A percentile compares a stretch with the other conserved stretches of the same genome.
Conservation (phyloP, 2,329 filamentous ascomycete species). For the Fusarium penzigii region DNA sequence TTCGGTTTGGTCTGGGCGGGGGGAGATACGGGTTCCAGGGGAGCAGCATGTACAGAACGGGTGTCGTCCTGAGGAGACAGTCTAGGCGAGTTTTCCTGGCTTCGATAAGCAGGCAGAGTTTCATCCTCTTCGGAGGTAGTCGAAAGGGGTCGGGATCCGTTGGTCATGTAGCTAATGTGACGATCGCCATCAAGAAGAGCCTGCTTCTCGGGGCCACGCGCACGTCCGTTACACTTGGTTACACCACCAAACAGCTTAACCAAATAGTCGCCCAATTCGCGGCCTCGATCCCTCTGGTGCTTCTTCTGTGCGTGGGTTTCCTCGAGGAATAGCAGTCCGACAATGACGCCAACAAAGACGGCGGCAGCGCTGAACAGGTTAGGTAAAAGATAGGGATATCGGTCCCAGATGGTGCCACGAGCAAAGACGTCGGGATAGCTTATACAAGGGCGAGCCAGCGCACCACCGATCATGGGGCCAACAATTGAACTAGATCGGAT, state of each 20-base stretch:
- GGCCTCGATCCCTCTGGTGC: constrained; percentile 70
- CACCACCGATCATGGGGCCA: constrained; percentile 87
- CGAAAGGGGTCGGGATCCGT: constrained; percentile 7
- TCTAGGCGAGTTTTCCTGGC: constrained; percentile 56
- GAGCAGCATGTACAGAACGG: constrained; percentile 11
- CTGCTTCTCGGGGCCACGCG: constrained; percentile 55
- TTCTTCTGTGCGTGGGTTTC: constrained; percentile 90
- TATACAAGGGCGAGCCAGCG: constrained; percentile 81
- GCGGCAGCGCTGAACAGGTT: constrained; percentile 88
- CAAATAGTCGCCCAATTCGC: constrained; percentile 76
- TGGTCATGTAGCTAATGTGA: constrained; percentile 60
- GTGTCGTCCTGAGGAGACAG: constrained; percentile 37
- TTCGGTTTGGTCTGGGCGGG: constrained; percentile 35
- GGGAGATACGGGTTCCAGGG: constrained; percentile 14
- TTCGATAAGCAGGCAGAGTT: constrained; percentile 68
- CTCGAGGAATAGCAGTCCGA: constrained; percentile 86
- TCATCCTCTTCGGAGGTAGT: constrained; percentile 46
- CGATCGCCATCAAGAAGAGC: constrained; percentile 64
- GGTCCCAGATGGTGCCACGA: constrained; percentile 76
- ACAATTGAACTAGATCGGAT: constrained; percentile 71
- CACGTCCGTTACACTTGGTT: constrained; percentile 35
- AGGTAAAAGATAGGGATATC: constrained; percentile 85
- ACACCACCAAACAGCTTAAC: constrained; percentile 42
- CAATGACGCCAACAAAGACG: constrained; percentile 71
- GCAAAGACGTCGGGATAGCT: constrained; percentile 77